These are phyloP conservation scores for Cyclotella baltica DNA, from an alignment of 108 stramenopile species.

Conservation along the genomic window DNA sequence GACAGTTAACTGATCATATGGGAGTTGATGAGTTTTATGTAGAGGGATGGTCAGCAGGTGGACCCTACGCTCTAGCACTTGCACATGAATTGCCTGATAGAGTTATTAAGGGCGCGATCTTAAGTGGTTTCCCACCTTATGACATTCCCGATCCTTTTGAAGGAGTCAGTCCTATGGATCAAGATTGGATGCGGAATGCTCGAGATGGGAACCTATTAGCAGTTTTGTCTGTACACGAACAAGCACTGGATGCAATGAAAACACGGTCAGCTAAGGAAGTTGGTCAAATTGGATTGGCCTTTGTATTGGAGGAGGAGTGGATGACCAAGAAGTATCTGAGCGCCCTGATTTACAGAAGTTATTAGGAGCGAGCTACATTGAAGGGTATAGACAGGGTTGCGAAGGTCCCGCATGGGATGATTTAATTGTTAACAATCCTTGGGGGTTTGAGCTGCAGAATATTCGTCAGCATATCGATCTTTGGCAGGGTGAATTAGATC, in stretches of 20 bases:
- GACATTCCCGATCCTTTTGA: not conserved
- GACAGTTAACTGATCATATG: slow-evolving; percentile 5
- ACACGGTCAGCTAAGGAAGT: not conserved
- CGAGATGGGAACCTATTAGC: not conserved
- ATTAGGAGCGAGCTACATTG: not conserved
- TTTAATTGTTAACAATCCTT: slow-evolving; percentile 2
- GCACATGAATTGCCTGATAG: not conserved
- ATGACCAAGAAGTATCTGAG: not conserved
- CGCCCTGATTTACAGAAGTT: not conserved
- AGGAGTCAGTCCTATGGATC: not conserved
- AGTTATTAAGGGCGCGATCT: not conserved
- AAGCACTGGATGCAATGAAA: not conserved
- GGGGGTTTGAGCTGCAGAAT: slow-evolving; percentile 10
- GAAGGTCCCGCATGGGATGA: not conserved
- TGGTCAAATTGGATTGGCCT: not conserved
- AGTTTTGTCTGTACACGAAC: not conserved
- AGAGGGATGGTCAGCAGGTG: slow-evolving; percentile 20
- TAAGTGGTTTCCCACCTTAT: not conserved
- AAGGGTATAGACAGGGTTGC: slow-evolving; percentile 11
- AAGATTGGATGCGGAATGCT: not conserved
- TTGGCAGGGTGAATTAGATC: slow-evolving; percentile 1
- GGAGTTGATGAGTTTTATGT: slow-evolving; percentile 4
- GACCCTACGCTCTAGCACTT: slow-evolving; percentile 14
- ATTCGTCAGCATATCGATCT: not conserved
- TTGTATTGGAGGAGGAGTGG: not conserved